Evolutionary conservation across 2,329 filamentous ascomycete genomes (phyloP), one percentile per base, ranked within the genome.

Genomic region (Colletotrichum endophyticum): DNA sequence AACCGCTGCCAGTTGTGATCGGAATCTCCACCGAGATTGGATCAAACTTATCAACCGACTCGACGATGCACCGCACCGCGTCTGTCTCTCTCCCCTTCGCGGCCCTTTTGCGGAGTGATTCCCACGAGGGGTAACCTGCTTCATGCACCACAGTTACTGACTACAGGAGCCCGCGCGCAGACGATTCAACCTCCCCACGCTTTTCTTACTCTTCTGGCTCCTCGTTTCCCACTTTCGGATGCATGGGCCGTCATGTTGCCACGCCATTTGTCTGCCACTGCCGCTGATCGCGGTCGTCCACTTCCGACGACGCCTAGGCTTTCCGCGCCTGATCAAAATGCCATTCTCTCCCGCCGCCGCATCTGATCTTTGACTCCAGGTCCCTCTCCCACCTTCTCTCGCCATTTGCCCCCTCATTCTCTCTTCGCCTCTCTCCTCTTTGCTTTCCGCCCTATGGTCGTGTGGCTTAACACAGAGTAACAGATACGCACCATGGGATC

Each of bases 401-500:
- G 30, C 25, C 30, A 30, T 22, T 39, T 16, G 32, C 28, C 28
- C 25, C 22, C 39, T 49, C 53, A 15, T 13, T 28, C 22, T 57
- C 64, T 56, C 25, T 22, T 59, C 32, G 11, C 34, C 27, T 9
- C 30, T 34, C 61, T 15, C 13, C 53, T n/a, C n/a, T 19, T 13
- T 53, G 62, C 44, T 53, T 34, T 27, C 61, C 22, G 7, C 61
- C n/a, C 16, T 22, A 15, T 53, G 62, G 49, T 1, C 15, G 63
- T 30, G 49, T 68, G 16, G 44, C 27, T 22, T 25, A 13, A 68
- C 27, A 53, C 1, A 28, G n/a, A 62, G 8, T 13, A 53, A n/a
- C 53, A 70, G 8, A 68, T 3, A 27, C 22, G n/a, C 72, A 76
- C 34, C 44, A 86, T 86, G 85, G 82, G 84, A 22, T 83, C 83